Evolutionary conservation across 2,329 filamentous ascomycete species (phyloP), one percentile per base, ranked within the genome.

Genomic region (Mycosphaerella arachidis): DNA sequence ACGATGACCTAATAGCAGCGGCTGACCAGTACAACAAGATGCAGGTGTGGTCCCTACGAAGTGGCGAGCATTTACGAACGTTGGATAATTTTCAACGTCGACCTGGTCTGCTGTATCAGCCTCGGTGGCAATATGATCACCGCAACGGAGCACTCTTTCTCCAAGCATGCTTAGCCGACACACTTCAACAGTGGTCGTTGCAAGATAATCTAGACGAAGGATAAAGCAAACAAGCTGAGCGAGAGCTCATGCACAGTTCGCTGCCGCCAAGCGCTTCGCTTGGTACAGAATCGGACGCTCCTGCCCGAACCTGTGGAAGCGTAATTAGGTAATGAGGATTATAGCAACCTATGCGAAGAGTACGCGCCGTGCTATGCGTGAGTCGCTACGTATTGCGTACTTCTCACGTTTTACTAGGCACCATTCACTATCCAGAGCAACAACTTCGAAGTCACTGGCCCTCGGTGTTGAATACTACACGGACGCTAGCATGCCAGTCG

Each of bases 1-100:
- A 56, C 20, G 57, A 54, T 10, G 55, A 60, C 24, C 20, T 67
- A 13, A 40, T 70, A 8, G 66, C 68, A 16, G 68, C 68, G 9
- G 46, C 62, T 6, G 67, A 69, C 53, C 48, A 55, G 30, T 46
- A 60, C 37, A 63, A 66, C 53, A 58, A 63, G 13, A 46, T 72
- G 1, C 64, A 68, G 53, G 53, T 64, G n/a, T 67, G 68, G 45
- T 68, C 66, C 20, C 50, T 70, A 9, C 57, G 61, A 1, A 60
- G 60, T 2, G 67, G 68, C 16, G 58, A 48, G 45, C 48, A 52
- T 35, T 16, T 70, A 37, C 61, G 53, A 31, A 64, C 64, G 5
- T 37, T 69, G 24, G 37, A 46, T 29, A 18, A 33, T 27, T 48
- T 1, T 12, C 30, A 13, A 56, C 45, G 5, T 7, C 54, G 16